Evolutionary conservation across 345 rosid species (phyloP).

Genomic region (Populus davidiana): DNA sequence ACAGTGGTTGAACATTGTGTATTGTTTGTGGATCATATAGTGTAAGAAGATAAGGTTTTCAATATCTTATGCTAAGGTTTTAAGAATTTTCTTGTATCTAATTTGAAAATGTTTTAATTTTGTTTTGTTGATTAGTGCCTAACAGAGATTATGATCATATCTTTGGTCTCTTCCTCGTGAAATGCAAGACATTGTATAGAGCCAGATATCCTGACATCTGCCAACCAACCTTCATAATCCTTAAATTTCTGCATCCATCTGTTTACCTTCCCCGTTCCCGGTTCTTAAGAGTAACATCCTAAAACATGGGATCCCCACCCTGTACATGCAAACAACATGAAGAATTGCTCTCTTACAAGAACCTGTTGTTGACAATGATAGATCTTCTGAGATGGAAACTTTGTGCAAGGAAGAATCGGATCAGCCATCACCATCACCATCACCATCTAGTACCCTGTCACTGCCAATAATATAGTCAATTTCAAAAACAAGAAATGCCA

Average conservation of each 20-base stretch:
- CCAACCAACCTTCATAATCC: background rate
- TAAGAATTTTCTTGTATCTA: conserved; percentile 32
- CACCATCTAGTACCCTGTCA: too few species aligned
- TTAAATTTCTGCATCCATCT: background rate
- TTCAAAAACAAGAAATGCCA: too few species aligned
- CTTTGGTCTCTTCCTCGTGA: background rate
- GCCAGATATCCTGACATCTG: background rate
- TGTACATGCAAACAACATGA: background rate
- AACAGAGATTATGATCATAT: background rate
- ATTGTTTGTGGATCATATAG: conserved; percentile 21
- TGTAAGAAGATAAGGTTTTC: conserved; percentile 17
- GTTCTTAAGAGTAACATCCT: background rate
- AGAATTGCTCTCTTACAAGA: background rate
- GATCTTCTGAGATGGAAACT: too few species aligned
- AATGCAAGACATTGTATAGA: background rate
- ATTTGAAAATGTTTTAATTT: conserved; percentile 19
- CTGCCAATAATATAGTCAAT: too few species aligned
- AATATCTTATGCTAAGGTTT: conserved; percentile 20
- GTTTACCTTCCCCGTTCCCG: background rate
- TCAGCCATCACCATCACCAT: too few species aligned
- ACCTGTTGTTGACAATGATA: too few species aligned
- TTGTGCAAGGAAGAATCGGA: too few species aligned
- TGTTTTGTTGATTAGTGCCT: background rate
- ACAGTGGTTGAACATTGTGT: conserved; percentile 37
- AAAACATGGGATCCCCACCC: background rate